Evolutionary conservation across 148 eudicot species (phyloP).

Genomic region (Rhododendron griersonianum): DNA sequence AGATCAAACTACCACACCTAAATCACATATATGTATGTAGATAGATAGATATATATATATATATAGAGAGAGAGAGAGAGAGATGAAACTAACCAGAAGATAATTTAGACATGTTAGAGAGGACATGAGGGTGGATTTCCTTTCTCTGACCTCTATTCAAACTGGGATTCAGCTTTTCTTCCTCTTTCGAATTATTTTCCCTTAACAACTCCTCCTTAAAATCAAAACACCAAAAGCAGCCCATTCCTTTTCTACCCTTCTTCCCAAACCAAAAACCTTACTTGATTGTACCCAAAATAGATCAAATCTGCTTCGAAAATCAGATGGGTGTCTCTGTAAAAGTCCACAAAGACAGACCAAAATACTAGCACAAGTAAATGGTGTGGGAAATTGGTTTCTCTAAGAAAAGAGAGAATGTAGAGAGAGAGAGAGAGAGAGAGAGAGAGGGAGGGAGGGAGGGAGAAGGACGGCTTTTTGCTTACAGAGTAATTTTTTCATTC

Average conservation of each 20-base stretch:
- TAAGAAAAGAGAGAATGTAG: not conserved
- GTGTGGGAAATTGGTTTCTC: not conserved
- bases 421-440: not conserved
- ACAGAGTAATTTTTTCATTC: not conserved
- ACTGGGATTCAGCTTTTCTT: slow-evolving; percentile 53
- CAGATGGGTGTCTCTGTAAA: not conserved
- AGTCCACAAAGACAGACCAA: not conserved
- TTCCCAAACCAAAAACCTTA: not conserved
- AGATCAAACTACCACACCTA: slow-evolving; percentile 23
- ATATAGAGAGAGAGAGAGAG: not conserved
- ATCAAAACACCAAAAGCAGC: slow-evolving; percentile 87
- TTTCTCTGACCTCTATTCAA: slow-evolving; percentile 41
- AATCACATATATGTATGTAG: not conserved
- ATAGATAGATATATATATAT: not conserved
- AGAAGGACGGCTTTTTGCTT: not conserved
- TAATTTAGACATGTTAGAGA: slow-evolving; percentile 66
- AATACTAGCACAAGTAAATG: not conserved
- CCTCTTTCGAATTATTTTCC: slow-evolving; percentile 58
- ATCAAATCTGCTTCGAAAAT: not conserved
- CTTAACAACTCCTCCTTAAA: slow-evolving; percentile 52
- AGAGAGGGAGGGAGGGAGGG: not conserved
- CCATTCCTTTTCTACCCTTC: slow-evolving; percentile 30
- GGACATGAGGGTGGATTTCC: slow-evolving; percentile 26
- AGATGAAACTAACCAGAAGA: slow-evolving; percentile 57
- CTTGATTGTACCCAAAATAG: not conserved